These are phyloP conservation scores for Cytauxzoon felis DNA, from an alignment of 169 alveolate genomes.

Conservation along the genomic window DNA sequence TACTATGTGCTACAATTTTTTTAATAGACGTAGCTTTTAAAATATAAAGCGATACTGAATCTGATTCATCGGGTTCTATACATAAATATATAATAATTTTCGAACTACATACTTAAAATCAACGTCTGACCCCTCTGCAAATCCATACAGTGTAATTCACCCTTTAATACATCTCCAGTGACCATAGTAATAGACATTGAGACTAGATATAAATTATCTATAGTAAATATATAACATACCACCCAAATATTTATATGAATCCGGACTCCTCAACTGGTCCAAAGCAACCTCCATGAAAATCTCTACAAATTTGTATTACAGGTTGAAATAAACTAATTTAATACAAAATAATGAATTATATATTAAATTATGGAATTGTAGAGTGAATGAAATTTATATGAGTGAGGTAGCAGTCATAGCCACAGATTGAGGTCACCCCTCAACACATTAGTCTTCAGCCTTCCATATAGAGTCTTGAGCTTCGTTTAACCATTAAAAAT, in stretches of 20 bases:
- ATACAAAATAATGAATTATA: too few species aligned
- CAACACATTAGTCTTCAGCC: too few species aligned
- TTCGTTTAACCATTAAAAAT: constrained; percentile 35
- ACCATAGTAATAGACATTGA: constrained; percentile 11
- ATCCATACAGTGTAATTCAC: constrained; percentile 51
- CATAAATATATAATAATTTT: background rate
- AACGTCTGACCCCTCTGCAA: constrained; percentile 32
- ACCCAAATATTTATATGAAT: constrained; percentile 49
- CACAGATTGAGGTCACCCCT: too few species aligned
- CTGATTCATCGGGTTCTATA: constrained; percentile 12
- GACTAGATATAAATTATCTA: constrained; percentile 6
- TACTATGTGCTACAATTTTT: constrained; percentile 22
- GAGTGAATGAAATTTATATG: too few species aligned
- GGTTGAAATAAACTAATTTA: too few species aligned
- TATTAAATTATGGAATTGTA: too few species aligned
- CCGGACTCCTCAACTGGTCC: constrained; percentile 38
- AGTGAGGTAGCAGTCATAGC: too few species aligned
- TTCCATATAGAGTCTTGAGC: too few species aligned
- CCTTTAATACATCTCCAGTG: constrained; percentile 43
- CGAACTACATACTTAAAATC: constrained; percentile 38
- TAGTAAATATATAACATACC: constrained; percentile 11
- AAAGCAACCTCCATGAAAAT: constrained; percentile 35
- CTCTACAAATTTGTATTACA: background rate
- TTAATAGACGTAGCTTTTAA: constrained; percentile 15
- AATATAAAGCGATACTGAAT: constrained; percentile 4